Base-by-base conservation (phyloP, 768 basidiomycete species). In the Mycena albidolilacea region DNA sequence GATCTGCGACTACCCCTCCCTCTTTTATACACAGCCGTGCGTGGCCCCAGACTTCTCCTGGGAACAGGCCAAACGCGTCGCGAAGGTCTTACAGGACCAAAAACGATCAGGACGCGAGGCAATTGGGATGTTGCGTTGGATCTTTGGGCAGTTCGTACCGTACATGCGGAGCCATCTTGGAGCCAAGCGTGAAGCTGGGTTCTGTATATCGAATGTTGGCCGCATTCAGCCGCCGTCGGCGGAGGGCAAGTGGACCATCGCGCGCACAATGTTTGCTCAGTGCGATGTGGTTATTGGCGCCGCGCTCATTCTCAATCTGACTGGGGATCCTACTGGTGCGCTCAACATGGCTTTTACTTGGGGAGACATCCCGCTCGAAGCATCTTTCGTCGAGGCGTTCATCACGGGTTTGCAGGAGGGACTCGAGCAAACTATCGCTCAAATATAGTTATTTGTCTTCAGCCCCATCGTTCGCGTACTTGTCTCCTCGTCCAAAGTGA, bases 1-100 rank as follows among this genome's bases (percentile, higher is more conserved):
- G 7, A 41, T 75, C 15, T 68, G 65, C 63, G 63, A 65, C 63
- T 66, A 69, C n/a, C 54, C 57, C 14, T 69, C 70, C 6, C 3
- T 52, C 3, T 41, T 17, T 1, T 38, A 11, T 17, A 35, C 17
- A 5, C 48, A n/a, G 3, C 21, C 57, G 37, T 46, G 35, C 11
- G 17, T 55, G 19, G 7, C 14, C 9, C 23, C 62, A 2, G 62
- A 1, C 0, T 61, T 73, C 23, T 64, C 67, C 7, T 73, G 72
- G 67, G 0, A 17, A 17, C 57, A n/a, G 14, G 72, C 67, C 0
- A 48, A 44, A 10, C 55, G 55, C 19, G 0, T 41, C 2, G 55
- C 67, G 38, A 14, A 7, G 8, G 35, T 37, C 7, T 50, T 73
- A 1, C 44, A 37, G 41, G 63, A 8, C 15, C 61, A 58, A 12